Conservation (phyloP, 495 filamentous ascomycete species). For the Annulohypoxylon nitens region DNA sequence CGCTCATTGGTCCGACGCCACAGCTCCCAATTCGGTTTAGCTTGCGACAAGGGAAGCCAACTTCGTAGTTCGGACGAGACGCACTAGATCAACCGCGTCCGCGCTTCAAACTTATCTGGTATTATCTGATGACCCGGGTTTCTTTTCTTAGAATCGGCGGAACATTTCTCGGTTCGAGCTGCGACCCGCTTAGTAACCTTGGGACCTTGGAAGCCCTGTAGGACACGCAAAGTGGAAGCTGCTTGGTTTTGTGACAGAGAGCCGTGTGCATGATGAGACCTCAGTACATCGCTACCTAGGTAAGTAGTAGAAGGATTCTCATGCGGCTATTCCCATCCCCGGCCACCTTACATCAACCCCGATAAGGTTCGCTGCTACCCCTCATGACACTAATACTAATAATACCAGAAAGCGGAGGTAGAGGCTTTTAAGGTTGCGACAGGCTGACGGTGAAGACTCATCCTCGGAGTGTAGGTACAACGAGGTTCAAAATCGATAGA, state of each 20-base stretch:
- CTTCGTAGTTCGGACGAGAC: conserved; percentile 42
- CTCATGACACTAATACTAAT: conserved; percentile 45
- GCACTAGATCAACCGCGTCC: conserved; percentile 37
- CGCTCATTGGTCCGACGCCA: conserved; percentile 38
- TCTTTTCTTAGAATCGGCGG: conserved; percentile 49
- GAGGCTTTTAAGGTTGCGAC: conserved; percentile 42
- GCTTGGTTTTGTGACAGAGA: conserved; percentile 32
- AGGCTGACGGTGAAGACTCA: conserved; percentile 38
- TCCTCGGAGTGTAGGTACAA: conserved; percentile 5
- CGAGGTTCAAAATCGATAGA: conserved; percentile 36
- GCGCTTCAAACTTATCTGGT: conserved; percentile 36
- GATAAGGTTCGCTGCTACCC: conserved; percentile 48
- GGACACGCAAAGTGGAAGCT: conserved; percentile 15
- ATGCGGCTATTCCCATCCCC: conserved; percentile 41
- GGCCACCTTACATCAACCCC: conserved; percentile 41
- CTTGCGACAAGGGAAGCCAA: conserved; percentile 26
- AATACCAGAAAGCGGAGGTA: conserved; percentile 42
- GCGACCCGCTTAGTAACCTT: conserved; percentile 29
- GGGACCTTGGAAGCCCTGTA: conserved; percentile 23
- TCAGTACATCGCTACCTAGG: background rate
- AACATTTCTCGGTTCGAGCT: conserved; percentile 38
- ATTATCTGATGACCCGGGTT: conserved; percentile 34
- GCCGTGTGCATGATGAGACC: conserved; percentile 19
- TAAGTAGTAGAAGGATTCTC: conserved; percentile 29
- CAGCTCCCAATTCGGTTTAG: conserved; percentile 16